A percentile compares a stretch with the other conserved stretches of the same genome.
Evolutionary conservation across 306 rosid species (phyloP).

Genomic region (Amphicarpaea edgeworthii): DNA sequence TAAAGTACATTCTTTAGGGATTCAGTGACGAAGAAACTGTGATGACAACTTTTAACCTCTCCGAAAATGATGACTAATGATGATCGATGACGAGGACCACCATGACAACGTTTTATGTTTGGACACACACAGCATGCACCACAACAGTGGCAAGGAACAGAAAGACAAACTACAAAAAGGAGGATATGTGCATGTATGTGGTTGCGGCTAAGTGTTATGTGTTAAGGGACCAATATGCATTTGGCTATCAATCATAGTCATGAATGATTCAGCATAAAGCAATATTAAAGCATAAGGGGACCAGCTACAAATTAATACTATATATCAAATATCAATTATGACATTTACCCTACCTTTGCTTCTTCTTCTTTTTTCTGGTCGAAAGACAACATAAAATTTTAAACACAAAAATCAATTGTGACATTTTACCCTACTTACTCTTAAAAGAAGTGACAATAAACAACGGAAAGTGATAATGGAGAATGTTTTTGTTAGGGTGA

Average conservation of each 20-base stretch:
- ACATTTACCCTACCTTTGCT: background rate
- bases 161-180: background rate
- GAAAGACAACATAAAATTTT: background rate
- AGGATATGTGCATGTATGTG: conserved; percentile 11
- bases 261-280: background rate
- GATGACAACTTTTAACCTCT: background rate
- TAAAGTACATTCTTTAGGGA: no score
- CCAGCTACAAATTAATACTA: no score
- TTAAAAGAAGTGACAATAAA: background rate
- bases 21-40: no score
- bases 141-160: background rate
- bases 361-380: background rate
- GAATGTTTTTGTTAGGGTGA: no score
- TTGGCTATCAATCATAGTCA: background rate
- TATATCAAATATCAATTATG: background rate
- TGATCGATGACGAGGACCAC: conserved; percentile 17
- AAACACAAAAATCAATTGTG: background rate
- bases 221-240: background rate
- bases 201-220: background rate
- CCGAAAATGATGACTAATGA: background rate
- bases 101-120: background rate
- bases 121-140: background rate
- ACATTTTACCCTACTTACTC: background rate
- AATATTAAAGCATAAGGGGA: background rate
- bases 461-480: background rate